A percentile compares a stretch with the other conserved stretches of the same genome.
phyloP scores from a whole-genome alignment of 1,284 basidiomycete species.

The Trichosporon sp. region DNA sequence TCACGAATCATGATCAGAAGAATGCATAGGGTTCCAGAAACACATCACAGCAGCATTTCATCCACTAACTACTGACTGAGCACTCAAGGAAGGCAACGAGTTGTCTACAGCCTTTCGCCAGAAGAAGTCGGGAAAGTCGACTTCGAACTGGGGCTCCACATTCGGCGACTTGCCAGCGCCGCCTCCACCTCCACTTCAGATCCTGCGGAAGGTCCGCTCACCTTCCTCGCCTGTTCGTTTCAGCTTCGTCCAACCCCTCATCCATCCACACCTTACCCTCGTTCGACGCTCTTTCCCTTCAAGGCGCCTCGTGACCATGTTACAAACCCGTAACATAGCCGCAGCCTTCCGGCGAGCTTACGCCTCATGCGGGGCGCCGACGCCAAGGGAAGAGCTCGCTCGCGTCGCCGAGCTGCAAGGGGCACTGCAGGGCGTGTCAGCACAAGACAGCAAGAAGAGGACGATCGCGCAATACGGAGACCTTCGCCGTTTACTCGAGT shows the following conservation, averaged over 20 bases:
- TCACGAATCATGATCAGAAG: slow-evolving; percentile 17
- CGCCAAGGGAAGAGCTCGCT: not conserved
- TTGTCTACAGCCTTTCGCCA: not conserved
- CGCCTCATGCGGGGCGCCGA: not conserved
- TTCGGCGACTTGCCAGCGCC: not conserved
- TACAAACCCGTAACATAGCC: not conserved
- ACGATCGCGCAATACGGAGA: not conserved
- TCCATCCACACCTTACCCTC: not conserved
- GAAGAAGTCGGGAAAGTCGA: not conserved
- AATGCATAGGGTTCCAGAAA: slow-evolving; percentile 10
- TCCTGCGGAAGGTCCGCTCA: not conserved
- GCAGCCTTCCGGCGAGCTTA: not conserved
- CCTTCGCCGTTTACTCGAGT: not conserved
- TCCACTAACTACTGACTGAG: not conserved
- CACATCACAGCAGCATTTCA: not conserved
- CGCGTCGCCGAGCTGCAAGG: not conserved
- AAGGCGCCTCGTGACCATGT: not conserved
- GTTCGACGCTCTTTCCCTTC: not conserved
- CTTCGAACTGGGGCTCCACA: not conserved
- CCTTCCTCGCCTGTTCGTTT: not conserved
- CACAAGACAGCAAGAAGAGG: not conserved
- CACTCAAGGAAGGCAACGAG: not conserved
- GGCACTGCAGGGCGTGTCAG: not conserved
- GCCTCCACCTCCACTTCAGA: not conserved
- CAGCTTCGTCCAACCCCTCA: not conserved